Base-by-base conservation (phyloP, 2,329 filamentous ascomycete species). In the Beauveria medogensis region DNA sequence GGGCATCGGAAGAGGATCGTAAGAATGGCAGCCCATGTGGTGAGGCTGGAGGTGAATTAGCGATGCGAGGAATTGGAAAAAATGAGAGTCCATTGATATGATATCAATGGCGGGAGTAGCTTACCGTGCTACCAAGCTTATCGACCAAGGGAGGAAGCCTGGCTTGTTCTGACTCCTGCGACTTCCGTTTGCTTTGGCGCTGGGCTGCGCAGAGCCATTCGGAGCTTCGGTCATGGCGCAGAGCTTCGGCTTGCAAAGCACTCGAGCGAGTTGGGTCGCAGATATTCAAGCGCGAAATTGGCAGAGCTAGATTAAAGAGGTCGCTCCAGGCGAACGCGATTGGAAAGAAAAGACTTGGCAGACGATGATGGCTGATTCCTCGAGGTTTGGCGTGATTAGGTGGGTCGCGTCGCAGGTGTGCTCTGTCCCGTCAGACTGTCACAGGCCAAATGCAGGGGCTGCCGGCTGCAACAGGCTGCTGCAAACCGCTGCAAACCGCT, bases 1-100 rank as follows among this genome's bases (percentile, higher is more conserved):
- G 93, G 93, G 73, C 93, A 99, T 63, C 88, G 85, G 72, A 99
- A 89, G 62, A 93, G 75, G 60, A 94, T 77, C 26, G 89, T 94
- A 63, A 92, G 74, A 65, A 97, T 86, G 41, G 87, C 82, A 72
- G 94, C 96, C 93, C 93, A 99, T 22, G 91, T 88, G 62, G 87
- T 73, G 50, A 97, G 73, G 69, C 93, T 93, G 64, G 3, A 20
- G 30, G 7, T 18, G 40, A 5, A 28, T 59, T 60, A 59, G 63
- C 62, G 60, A 26, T 28, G 50, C 47, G 56, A n/a, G n/a, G n/a
- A 43, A 22, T 22, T 18, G 14, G 56, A 52, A 37, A 52, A 22
- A 12, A 40, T 20, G 18, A 46, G 28, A 16, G 4, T 26, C 26
- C 6, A 22, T 24, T 37, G 30, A 7, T 37, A 18, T 14, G n/a